A percentile compares a stretch with the other conserved stretches of the same genome.
Conservation (phyloP, 2,329 filamentous ascomycete genomes). For the Cladosporium sp. region DNA sequence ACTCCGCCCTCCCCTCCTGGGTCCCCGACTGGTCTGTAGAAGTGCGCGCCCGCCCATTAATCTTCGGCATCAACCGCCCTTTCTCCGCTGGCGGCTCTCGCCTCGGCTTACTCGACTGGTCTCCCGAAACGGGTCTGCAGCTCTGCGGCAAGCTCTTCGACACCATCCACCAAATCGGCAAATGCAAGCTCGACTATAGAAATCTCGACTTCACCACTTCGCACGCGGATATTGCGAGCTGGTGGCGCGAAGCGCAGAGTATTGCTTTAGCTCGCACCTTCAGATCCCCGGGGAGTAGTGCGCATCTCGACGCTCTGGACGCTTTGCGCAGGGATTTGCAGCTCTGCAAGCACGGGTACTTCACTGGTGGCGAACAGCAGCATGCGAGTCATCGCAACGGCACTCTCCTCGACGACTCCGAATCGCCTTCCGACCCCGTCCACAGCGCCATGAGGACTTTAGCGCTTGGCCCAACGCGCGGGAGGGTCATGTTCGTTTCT, state of each 20-base stretch:
- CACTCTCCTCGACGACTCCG: slow-evolving; percentile 25
- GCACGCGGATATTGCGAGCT: slow-evolving; percentile 17
- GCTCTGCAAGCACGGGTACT: slow-evolving; percentile 23
- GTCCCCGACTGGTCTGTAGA: slow-evolving; percentile 28
- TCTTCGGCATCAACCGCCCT: slow-evolving; percentile 21
- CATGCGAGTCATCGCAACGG: slow-evolving; percentile 13
- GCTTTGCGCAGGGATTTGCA: slow-evolving; percentile 20
- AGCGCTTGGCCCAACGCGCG: slow-evolving; percentile 26
- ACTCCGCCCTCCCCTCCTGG: slow-evolving; percentile 16
- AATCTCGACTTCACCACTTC: slow-evolving; percentile 1
- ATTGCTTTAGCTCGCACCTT: slow-evolving; percentile 22
- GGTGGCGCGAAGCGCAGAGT: slow-evolving; percentile 24
- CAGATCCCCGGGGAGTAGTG: slow-evolving; percentile 25
- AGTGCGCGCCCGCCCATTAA: slow-evolving; percentile 23
- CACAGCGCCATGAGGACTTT: slow-evolving; percentile 25
- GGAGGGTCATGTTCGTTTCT: slow-evolving; percentile 25
- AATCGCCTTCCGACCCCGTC: slow-evolving; percentile 14
- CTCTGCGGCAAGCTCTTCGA: slow-evolving; percentile 28
- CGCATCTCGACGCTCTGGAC: slow-evolving; percentile 25
- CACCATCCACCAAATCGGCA: slow-evolving; percentile 22
- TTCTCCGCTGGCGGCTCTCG: slow-evolving; percentile 24
- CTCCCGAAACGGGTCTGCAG: slow-evolving; percentile 22
- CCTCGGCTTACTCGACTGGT: slow-evolving; percentile 25
- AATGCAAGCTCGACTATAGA: slow-evolving; percentile 15
- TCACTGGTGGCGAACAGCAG: slow-evolving; percentile 14